Percentiles rank a stretch among this genome's conserved stretches.
These are phyloP conservation scores for Phascolomyces articulosus DNA, from an alignment of 371 early-diverging fungal species.

Conservation along the genomic window DNA sequence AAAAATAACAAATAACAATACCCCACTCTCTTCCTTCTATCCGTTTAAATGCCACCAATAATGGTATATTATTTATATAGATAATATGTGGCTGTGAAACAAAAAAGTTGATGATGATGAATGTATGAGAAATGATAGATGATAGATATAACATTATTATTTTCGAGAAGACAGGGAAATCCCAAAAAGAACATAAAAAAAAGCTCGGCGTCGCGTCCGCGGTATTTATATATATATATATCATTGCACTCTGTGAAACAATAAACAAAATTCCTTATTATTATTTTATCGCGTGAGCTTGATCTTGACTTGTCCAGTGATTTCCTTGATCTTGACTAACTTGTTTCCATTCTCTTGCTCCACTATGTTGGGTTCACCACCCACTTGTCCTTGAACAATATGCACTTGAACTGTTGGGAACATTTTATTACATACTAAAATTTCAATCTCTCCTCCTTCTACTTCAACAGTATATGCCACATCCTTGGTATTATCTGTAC, in stretches of 20 bases:
- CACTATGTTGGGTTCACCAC: slow-evolving; percentile 1
- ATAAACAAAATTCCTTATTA: too few relatives aligned
- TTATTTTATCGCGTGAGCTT: slow-evolving; percentile 1
- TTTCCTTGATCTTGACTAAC: not conserved
- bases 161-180: too few relatives aligned
- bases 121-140: not conserved
- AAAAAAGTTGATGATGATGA: too few relatives aligned
- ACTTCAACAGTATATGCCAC: slow-evolving; percentile 12
- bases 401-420: slow-evolving; percentile 33
- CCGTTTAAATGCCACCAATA: too few relatives aligned
- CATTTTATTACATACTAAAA: slow-evolving; percentile 29
- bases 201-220: not conserved
- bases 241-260: too few relatives aligned
- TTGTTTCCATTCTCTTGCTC: slow-evolving; percentile 4
- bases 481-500: slow-evolving; percentile 6
- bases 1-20: not conserved
- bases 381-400: slow-evolving; percentile 4
- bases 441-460: slow-evolving; percentile 28
- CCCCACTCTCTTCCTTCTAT: too few relatives aligned
- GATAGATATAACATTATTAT: not conserved
- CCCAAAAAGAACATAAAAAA: not conserved
- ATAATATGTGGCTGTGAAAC: too few relatives aligned
- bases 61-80: too few relatives aligned
- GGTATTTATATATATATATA: too few relatives aligned
- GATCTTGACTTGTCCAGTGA: not conserved